Evolutionary conservation across 1,284 basidiomycete species (phyloP).

Genomic region (Sanguinoderma infundibulare): DNA sequence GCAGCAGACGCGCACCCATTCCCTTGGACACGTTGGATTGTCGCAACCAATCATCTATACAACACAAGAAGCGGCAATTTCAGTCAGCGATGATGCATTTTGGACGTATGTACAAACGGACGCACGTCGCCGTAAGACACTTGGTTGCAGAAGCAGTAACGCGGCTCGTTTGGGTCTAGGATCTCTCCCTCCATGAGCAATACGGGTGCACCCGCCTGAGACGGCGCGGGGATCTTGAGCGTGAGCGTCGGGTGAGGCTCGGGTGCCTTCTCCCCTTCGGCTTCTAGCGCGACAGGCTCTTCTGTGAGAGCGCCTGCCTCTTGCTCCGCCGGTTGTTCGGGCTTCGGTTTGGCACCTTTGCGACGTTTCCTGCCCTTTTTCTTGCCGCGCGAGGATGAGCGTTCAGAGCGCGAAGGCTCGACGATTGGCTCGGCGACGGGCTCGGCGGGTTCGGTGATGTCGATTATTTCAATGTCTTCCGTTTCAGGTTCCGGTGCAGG

Average conservation of each 20-base stretch:
- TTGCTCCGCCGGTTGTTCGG: not conserved
- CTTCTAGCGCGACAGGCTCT: slow-evolving; percentile 1
- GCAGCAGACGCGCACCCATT: slow-evolving; percentile 66
- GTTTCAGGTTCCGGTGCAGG: not conserved
- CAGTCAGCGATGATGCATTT: slow-evolving; percentile 1
- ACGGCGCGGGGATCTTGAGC: slow-evolving; percentile 34
- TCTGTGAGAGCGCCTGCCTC: slow-evolving; percentile 4
- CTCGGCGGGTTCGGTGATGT: slow-evolving; percentile 4
- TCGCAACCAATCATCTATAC: slow-evolving; percentile 86
- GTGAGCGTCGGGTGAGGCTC: slow-evolving; percentile 24
- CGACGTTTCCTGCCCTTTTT: slow-evolving; percentile 18
- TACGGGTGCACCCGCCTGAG: slow-evolving; percentile 5
- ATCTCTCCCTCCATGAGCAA: slow-evolving; percentile 13
- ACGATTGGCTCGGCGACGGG: not conserved
- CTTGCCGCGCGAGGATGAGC: slow-evolving; percentile 12
- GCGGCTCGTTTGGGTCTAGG: slow-evolving; percentile 53
- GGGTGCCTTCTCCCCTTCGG: slow-evolving; percentile 9
- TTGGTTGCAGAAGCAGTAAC: slow-evolving; percentile 80
- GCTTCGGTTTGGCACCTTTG: slow-evolving; percentile 3
- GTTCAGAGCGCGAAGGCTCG: not conserved
- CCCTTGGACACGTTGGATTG: slow-evolving; percentile 62
- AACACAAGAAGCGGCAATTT: not conserved
- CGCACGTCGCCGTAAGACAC: slow-evolving; percentile 77
- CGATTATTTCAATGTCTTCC: slow-evolving; percentile 10
- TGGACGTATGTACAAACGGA: slow-evolving; percentile 16